A percentile compares a stretch with the other conserved stretches of the same genome.
Evolutionary conservation across 306 rosid genomes (phyloP).

Genomic region (Herpetospermum pedunculosum): DNA sequence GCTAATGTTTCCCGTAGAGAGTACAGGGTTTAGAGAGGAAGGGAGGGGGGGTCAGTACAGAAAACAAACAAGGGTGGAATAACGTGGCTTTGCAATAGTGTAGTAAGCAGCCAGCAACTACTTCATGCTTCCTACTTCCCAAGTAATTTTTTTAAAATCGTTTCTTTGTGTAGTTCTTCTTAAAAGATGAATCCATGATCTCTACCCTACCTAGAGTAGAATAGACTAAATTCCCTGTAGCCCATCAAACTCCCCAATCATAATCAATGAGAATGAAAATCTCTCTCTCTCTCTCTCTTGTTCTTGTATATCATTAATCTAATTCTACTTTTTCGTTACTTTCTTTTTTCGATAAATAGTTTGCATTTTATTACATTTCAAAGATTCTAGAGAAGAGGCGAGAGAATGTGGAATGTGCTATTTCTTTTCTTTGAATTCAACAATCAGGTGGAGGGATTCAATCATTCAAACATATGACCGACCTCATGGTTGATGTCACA

Average conservation of each 20-base stretch:
- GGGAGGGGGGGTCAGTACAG: conserved; percentile 4
- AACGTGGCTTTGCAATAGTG: neutral
- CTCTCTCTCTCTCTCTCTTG: neutral
- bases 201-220: neutral
- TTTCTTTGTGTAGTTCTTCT: neutral
- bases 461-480: too few relatives aligned
- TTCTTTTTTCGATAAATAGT: neutral
- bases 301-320: neutral
- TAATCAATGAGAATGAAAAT: neutral
- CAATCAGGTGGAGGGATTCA: too few relatives aligned
- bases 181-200: neutral
- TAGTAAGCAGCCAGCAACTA: neutral
- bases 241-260: too few relatives aligned
- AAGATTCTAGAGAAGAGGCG: too few relatives aligned
- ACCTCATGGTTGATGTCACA: too few relatives aligned
- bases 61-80: neutral
- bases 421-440: too few relatives aligned
- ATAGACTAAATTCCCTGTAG: neutral
- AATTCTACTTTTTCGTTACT: neutral
- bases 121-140: neutral
- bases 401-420: too few relatives aligned
- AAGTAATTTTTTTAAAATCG: neutral
- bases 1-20: conserved; percentile 6
- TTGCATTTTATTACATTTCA: too few relatives aligned
- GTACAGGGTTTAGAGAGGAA: neutral